Evolutionary conservation across 768 basidiomycete genomes (phyloP), one percentile per base, ranked within the genome.

Genomic region (Hygrocybe punicea): DNA sequence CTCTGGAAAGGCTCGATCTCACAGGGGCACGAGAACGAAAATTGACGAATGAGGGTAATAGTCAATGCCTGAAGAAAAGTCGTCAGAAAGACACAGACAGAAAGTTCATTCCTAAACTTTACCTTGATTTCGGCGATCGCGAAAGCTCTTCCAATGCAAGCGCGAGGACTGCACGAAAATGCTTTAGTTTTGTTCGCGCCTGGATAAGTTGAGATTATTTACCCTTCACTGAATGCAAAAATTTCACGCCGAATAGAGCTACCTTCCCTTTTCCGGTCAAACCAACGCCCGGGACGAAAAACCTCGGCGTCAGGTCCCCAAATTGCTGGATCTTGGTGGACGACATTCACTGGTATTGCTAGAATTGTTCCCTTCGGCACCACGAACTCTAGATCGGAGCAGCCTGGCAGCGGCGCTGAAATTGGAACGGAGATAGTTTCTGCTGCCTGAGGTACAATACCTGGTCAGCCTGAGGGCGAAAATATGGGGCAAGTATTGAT

Each of bases 281-380:
- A 66, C 87, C 87, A 89, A 19, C 87, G 81, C 53, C 79, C 77
- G 3, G 86, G 86, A 21, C 81, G 73, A 65, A 86, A 89, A 13
- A 72, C 58, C 21, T 78, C 68, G 2, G 84, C 78, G 63, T 87
- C 83, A 6, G 75, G 62, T 5, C 87, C 87, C 87, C 87, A 89
- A 7, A 79, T 65, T 6, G 70, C 66, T 51, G 71, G 66, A 53
- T 85, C 80, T 33, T 66, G 76, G 56, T 86, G 84, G 16, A 82
- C 76, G 56, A 84, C 84, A 64, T 78, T 85, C 64, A 78, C 75
- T 1, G 78, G 84, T 57, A 85, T 81, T 14, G 71, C 73, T 29
- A 85, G 66, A 55, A 81, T 71, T 7, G 81, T 85, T 16, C 82
- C 82, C 61, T 81, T 81, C 10, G 83, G 82, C 55, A 87, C 73